These are phyloP conservation scores for Epicoccum sorghinum DNA, from an alignment of 2,329 filamentous ascomycete species.

Conservation along the genomic window DNA sequence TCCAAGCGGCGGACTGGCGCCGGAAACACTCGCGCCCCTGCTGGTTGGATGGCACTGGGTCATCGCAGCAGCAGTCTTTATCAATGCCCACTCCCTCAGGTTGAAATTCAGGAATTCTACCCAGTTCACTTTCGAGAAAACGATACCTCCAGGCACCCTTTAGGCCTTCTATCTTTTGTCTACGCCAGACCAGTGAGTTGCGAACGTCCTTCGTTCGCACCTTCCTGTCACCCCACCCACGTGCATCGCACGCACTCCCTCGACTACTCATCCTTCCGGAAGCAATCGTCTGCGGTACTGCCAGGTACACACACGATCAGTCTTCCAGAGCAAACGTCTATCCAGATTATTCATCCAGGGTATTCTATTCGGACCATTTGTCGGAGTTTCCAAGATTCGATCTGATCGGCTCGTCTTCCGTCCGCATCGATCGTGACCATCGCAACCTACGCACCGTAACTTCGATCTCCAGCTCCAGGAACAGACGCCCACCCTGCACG, in stretches of 20 bases:
- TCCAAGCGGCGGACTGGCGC: constrained; percentile 12
- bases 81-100: constrained; percentile 5
- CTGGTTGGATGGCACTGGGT: constrained; percentile 6
- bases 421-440: constrained; percentile 23
- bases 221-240: background rate
- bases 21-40: constrained; percentile 9
- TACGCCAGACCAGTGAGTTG: background rate
- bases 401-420: constrained; percentile 18
- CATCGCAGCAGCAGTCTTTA: constrained; percentile 9
- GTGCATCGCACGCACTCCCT: constrained; percentile 9
- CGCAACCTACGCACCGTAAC: constrained; percentile 8
- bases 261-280: constrained; percentile 4
- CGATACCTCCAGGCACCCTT: constrained; percentile 1
- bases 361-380: constrained; percentile 2
- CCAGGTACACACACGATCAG: constrained; percentile 19
- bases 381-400: constrained; percentile 1
- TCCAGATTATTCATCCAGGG: background rate
- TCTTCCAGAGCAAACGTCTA: constrained; percentile 6
- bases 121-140: background rate
- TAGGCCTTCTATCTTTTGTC: background rate
- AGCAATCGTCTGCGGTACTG: constrained; percentile 22
- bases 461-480: constrained; percentile 24
- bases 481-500: background rate
- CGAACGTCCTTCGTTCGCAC: constrained; percentile 10
- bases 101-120: background rate